These are phyloP conservation scores for Ophiorrhiza pumila DNA, from an alignment of 257 asterid genomes.

Conservation along the genomic window DNA sequence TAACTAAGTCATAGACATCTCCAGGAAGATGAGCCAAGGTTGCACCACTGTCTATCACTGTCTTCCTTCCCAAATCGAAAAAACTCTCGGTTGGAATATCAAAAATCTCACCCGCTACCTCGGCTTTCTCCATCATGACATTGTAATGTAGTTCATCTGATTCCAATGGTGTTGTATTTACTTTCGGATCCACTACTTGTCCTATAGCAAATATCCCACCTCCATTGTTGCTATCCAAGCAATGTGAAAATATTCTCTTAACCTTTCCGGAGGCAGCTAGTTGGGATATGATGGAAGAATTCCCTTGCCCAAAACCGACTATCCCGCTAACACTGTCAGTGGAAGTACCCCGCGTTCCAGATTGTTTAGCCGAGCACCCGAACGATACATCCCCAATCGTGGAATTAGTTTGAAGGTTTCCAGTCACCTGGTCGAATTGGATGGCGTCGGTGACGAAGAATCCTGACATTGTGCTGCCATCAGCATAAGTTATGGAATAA, in stretches of 20 bases:
- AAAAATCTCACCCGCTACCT: constrained; percentile 16
- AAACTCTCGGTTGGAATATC: constrained; percentile 10
- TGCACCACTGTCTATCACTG: constrained; percentile 32
- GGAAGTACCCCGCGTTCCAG: constrained; percentile 20
- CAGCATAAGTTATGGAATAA: constrained; percentile 18
- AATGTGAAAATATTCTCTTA: constrained; percentile 21
- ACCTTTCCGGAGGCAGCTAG: constrained; percentile 11
- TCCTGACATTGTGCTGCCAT: constrained; percentile 22
- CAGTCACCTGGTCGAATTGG: constrained; percentile 20
- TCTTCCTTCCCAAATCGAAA: constrained; percentile 12
- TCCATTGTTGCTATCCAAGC: constrained; percentile 20
- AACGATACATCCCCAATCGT: constrained; percentile 18
- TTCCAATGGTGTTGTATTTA: constrained; percentile 8
- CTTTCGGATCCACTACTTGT: constrained; percentile 17
- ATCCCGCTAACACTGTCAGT: constrained; percentile 28
- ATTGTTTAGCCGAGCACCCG: constrained; percentile 24
- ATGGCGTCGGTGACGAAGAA: constrained; percentile 20
- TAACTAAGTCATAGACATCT: constrained; percentile 13
- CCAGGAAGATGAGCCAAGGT: constrained; percentile 25
- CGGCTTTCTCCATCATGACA: constrained; percentile 12
- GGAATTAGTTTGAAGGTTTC: constrained; percentile 13
- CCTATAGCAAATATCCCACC: constrained; percentile 33
- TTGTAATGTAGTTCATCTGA: constrained; percentile 12
- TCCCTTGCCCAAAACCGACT: constrained; percentile 26
- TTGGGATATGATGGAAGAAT: constrained; percentile 27